A percentile compares a stretch with the other conserved stretches of the same genome.
These are phyloP conservation scores for Aspergillus kassunensis DNA, from an alignment of 495 filamentous ascomycete genomes.

Conservation along the genomic window DNA sequence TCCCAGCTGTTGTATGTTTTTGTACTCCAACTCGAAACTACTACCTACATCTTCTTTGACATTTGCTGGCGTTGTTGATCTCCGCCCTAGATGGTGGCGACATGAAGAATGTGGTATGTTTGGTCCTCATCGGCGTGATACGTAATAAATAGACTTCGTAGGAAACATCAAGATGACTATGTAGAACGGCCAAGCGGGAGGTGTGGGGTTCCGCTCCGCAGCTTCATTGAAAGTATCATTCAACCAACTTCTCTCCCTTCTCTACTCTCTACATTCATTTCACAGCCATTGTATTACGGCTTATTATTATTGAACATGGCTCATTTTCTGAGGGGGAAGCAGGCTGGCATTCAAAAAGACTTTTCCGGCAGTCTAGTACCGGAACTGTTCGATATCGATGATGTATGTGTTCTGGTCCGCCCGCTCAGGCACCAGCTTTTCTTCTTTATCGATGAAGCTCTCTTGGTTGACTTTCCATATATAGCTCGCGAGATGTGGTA, in stretches of 20 bases:
- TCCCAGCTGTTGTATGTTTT: no score
- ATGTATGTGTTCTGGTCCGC: conserved; percentile 50
- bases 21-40: no score
- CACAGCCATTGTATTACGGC: not conserved
- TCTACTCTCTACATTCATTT: conserved; percentile 1
- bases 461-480: conserved; percentile 21
- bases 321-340: conserved; percentile 83
- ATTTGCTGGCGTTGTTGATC: no score
- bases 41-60: no score
- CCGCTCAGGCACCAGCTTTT: conserved; percentile 26
- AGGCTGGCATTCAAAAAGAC: conserved; percentile 87
- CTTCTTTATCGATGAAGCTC: not conserved
- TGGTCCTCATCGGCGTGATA: no score
- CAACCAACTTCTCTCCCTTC: conserved; percentile 18
- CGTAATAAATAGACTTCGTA: no score
- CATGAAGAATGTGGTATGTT: no score
- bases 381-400: conserved; percentile 75
- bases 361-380: conserved; percentile 74
- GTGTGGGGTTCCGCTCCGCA: conserved; percentile 26
- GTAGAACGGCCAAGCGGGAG: no score
- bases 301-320: conserved; percentile 53
- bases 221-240: conserved; percentile 10
- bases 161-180: no score
- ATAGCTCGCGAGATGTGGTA: conserved; percentile 74
- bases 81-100: no score